Base-by-base conservation (phyloP, 2,329 filamentous ascomycete genomes). In the Microdochium paspali region DNA sequence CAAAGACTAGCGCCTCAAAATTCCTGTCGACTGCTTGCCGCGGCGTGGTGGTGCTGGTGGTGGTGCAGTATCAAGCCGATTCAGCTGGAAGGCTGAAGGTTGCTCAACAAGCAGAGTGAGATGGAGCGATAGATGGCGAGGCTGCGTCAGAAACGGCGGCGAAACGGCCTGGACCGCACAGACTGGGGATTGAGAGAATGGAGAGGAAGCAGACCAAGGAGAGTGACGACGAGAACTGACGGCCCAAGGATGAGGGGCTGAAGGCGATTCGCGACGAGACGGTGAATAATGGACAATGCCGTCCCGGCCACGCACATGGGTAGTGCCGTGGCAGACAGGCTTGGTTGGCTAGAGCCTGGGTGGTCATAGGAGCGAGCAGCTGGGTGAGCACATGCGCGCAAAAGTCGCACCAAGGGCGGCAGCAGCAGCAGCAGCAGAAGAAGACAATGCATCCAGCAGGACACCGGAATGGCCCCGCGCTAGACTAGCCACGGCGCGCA, bases 221-320 rank as follows among this genome's bases (percentile, higher is more conserved):
- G 35, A 4, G 12, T 4, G 4, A 7, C 9, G 18, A 20, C 18
- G 18, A 21, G 35, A 40, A 40, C 10, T 4, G 35, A 20, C 35
- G 18, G 35, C 35, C 18, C 10, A 20, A 40, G 18, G 35, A 21
- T 15, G 35, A 21, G 35, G 35, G 18, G 35, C 18, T 21, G n/a
- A 21, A 20, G 35, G 18, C 35, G 6, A 18, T 40, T 40, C 35
- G 35, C 35, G 35, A 40, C 35, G 18, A 21, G 35, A 40, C 35
- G 35, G 35, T 40, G 35, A 40, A 40, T 40, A 40, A 35, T 35
- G 31, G 31, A n/a, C 31, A 35, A 35, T 35, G 31, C 31, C 31
- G 31, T 35, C 31, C 35, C 35, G 12, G 35, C 35, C 35, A 40
- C 18, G 35, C 35, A 21, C 35, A 21, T 21, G 12, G 15, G 15